A percentile compares a stretch with the other conserved stretches of the same genome.
Evolutionary conservation across 2,329 filamentous ascomycete genomes (phyloP).

Genomic region (Fusarium xyrophilum): DNA sequence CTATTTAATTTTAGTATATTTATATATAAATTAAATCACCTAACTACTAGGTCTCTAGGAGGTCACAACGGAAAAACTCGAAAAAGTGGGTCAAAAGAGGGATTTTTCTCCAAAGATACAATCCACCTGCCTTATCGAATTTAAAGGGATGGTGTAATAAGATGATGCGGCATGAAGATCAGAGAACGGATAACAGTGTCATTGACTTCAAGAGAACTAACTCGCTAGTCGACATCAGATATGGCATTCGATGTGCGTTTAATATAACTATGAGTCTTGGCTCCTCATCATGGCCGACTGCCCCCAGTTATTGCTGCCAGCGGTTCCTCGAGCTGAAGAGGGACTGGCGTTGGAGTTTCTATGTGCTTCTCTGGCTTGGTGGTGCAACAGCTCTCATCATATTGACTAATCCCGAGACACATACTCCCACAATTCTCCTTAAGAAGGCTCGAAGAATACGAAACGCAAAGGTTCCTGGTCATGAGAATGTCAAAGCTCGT

Average conservation of each 20-base stretch:
- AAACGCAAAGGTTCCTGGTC: slow-evolving; percentile 27
- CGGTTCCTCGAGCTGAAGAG: slow-evolving; percentile 71
- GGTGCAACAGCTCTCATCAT: slow-evolving; percentile 81
- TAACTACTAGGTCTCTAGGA: too few species aligned
- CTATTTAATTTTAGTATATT: too few species aligned
- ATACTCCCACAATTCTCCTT: slow-evolving; percentile 74
- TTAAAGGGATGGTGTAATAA: slow-evolving; percentile 14
- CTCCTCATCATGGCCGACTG: not conserved
- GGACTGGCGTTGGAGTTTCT: slow-evolving; percentile 64
- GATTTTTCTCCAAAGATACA: too few species aligned
- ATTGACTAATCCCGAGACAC: slow-evolving; percentile 85
- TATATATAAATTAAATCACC: too few species aligned
- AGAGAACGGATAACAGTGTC: slow-evolving; percentile 14
- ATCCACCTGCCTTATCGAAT: too few species aligned
- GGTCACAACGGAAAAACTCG: too few species aligned
- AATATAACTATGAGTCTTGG: slow-evolving; percentile 4
- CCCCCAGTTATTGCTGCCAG: slow-evolving; percentile 62
- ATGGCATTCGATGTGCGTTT: not conserved
- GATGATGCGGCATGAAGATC: slow-evolving; percentile 14
- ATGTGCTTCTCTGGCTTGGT: slow-evolving; percentile 67
- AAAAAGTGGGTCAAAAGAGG: too few species aligned
- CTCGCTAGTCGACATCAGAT: not conserved
- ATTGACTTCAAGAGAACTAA: not conserved
- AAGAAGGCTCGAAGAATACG: slow-evolving; percentile 25
- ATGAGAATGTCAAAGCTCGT: slow-evolving; percentile 22